Percentiles rank a stretch among this genome's conserved stretches.
Conservation (phyloP, 306 rosid species). For the Spatholobus suberectus region DNA sequence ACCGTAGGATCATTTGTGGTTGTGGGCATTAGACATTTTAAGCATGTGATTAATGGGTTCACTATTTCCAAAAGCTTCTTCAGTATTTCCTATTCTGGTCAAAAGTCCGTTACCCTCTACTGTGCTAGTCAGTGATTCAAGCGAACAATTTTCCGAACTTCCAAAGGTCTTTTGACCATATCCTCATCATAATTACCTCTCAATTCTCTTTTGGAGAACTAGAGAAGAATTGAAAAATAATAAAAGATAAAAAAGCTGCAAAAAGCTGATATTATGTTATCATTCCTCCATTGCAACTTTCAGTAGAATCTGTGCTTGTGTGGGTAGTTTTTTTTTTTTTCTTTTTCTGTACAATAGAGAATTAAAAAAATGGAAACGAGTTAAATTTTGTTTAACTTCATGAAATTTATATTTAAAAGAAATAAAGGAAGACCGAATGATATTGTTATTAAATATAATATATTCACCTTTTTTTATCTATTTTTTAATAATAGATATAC, state of each 20-base stretch:
- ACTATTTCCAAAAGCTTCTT: conserved; percentile 39
- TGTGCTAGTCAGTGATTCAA: conserved; percentile 45
- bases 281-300: neutral
- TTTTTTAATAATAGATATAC: no score
- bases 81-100: conserved; percentile 45
- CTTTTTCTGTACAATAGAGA: no score
- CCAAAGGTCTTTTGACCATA: conserved; percentile 38
- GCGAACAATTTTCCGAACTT: conserved; percentile 37
- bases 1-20: conserved; percentile 3
- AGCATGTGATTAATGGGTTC: conserved; percentile 30
- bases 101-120: conserved; percentile 47
- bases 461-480: no score
- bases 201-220: conserved; percentile 22
- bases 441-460: no score
- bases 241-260: conserved; percentile 10
- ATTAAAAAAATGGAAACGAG: no score
- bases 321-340: no score
- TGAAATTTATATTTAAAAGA: no score
- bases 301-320: no score
- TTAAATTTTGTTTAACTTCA: no score
- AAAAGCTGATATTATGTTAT: conserved; percentile 1
- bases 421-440: no score
- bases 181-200: conserved; percentile 39
- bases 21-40: conserved; percentile 22
- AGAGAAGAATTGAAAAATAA: no score